Conservation (phyloP, 306 rosid species). For the Ochetophila trinervis region DNA sequence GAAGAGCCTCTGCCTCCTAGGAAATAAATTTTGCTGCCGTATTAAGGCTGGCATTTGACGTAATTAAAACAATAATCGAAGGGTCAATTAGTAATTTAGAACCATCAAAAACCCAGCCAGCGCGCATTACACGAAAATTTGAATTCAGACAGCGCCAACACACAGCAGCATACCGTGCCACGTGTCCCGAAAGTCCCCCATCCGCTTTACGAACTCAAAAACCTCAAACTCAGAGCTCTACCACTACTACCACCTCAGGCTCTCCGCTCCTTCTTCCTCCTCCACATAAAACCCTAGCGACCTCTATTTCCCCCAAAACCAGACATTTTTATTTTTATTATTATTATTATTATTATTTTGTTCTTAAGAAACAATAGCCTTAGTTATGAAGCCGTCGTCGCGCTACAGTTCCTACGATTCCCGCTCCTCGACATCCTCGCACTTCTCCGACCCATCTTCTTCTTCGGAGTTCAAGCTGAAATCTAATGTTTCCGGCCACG, state of each 20-base stretch:
- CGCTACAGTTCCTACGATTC: constrained; percentile 79
- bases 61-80: background rate
- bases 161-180: constrained; percentile 27
- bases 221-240: constrained; percentile 3
- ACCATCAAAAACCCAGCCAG: constrained; percentile 13
- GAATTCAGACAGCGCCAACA: constrained; percentile 56
- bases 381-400: constrained; percentile 52
- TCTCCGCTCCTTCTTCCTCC: background rate
- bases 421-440: constrained; percentile 73
- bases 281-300: background rate
- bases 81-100: background rate
- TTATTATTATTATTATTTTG: too few species aligned
- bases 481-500: constrained; percentile 9
- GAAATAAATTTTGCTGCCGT: constrained; percentile 3
- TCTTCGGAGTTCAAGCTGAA: constrained; percentile 52
- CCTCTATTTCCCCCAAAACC: background rate
- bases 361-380: constrained; percentile 34
- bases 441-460: constrained; percentile 72
- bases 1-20: too few species aligned
- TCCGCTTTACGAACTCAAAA: background rate
- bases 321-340: too few species aligned
- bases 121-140: constrained; percentile 47
- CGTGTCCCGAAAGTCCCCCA: constrained; percentile 35
- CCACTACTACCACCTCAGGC: background rate
- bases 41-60: constrained; percentile 5